phyloP scores from a whole-genome alignment of 148 eudicot species.

The Polygonum aviculare region DNA sequence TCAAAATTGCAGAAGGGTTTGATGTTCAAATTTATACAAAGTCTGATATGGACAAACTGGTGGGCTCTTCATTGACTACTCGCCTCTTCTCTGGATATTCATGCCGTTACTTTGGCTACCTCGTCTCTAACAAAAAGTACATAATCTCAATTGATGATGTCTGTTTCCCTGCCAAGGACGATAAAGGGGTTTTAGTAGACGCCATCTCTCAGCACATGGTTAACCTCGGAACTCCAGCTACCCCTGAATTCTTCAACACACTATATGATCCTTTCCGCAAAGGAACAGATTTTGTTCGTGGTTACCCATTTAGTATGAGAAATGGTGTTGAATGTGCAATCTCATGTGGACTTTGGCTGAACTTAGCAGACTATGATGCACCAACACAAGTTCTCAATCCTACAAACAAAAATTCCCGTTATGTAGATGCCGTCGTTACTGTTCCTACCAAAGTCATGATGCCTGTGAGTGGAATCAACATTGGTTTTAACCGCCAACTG shows the following conservation, averaged over 20 bases:
- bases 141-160: slow-evolving; percentile 80
- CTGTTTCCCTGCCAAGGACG: slow-evolving; percentile 75
- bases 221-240: slow-evolving; percentile 83
- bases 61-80: slow-evolving; percentile 37
- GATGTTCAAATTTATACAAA: slow-evolving; percentile 45
- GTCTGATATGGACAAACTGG: slow-evolving; percentile 50
- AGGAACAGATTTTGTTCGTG: slow-evolving; percentile 92
- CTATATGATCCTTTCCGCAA: slow-evolving; percentile 79
- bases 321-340: slow-evolving; percentile 72
- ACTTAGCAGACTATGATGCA: slow-evolving; percentile 88
- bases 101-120: slow-evolving; percentile 94
- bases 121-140: slow-evolving; percentile 71
- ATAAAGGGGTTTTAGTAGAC: slow-evolving; percentile 49
- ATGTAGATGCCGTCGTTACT: slow-evolving; percentile 88
- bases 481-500: slow-evolving; percentile 63
- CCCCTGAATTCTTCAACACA: slow-evolving; percentile 91
- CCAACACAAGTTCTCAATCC: slow-evolving; percentile 95
- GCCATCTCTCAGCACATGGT: slow-evolving; percentile 62
- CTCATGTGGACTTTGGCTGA: slow-evolving; percentile 89
- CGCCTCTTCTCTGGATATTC: slow-evolving; percentile 76
- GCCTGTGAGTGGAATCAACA: slow-evolving; percentile 81
- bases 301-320: slow-evolving; percentile 87
- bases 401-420: slow-evolving; percentile 46
- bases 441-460: slow-evolving; percentile 59
- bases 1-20: slow-evolving; percentile 68